Conservation (phyloP, 495 filamentous ascomycete genomes). For the Sordaria brevicollis region DNA sequence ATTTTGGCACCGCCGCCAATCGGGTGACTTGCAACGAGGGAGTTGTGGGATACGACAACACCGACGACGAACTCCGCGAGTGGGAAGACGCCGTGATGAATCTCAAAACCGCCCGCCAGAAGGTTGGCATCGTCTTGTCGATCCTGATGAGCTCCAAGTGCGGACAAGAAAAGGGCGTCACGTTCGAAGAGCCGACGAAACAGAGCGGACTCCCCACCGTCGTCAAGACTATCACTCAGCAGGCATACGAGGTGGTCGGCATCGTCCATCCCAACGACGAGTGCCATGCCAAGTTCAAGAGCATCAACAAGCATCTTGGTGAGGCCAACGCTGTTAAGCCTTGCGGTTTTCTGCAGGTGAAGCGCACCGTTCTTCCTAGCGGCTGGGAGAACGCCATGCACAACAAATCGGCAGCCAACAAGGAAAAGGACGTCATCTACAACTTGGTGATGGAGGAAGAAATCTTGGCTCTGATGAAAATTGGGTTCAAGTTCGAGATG, state of each 20-base stretch:
- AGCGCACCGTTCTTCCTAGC: constrained; percentile 22
- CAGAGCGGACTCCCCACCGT: constrained; percentile 1
- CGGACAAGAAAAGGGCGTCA: background rate
- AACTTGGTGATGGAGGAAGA: constrained; percentile 24
- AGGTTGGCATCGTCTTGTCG: constrained; percentile 4
- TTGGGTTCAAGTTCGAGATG: constrained; percentile 68
- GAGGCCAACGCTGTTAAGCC: background rate
- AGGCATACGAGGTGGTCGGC: constrained; percentile 25
- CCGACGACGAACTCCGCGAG: background rate
- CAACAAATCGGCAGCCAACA: constrained; percentile 5
- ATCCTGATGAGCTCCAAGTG: constrained; percentile 5
- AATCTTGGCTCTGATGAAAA: constrained; percentile 49
- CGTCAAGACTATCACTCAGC: constrained; percentile 6
- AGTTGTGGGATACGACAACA: too few species aligned
- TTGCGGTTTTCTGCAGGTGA: constrained; percentile 28
- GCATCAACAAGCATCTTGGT: constrained; percentile 16
- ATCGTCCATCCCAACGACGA: constrained; percentile 18
- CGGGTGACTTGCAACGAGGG: constrained; percentile 18
- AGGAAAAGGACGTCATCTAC: constrained; percentile 5
- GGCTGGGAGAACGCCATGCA: constrained; percentile 24
- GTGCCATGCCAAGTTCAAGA: constrained; percentile 5
- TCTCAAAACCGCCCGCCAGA: constrained; percentile 3
- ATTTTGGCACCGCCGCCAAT: constrained; percentile 53
- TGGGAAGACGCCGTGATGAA: background rate
- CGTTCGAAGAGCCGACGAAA: background rate